These are phyloP conservation scores for Penicillium hesseltinei DNA, from an alignment of 2,329 filamentous ascomycete genomes.

Conservation along the genomic window DNA sequence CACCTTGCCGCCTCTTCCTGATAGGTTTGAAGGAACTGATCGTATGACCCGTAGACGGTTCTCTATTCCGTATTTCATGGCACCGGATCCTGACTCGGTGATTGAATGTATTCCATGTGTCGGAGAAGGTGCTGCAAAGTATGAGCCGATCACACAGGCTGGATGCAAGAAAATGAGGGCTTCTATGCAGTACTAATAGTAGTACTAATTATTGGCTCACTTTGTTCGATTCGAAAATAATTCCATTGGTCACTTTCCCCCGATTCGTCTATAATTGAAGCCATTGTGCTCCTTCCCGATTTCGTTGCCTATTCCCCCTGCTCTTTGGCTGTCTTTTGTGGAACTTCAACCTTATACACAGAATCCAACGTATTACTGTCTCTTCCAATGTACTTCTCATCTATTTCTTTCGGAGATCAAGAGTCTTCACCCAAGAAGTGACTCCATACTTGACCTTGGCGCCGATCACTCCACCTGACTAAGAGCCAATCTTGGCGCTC, in stretches of 20 bases:
- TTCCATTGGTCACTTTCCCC: not conserved
- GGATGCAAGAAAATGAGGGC: slow-evolving; percentile 33
- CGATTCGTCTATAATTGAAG: not conserved
- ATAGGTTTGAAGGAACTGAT: slow-evolving; percentile 39
- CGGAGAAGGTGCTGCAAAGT: slow-evolving; percentile 47
- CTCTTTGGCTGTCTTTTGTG: not conserved
- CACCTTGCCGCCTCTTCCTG: slow-evolving; percentile 43
- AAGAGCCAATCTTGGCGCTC: slow-evolving; percentile 23
- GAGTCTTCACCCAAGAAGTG: not conserved
- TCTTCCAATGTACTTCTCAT: not conserved
- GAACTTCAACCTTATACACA: not conserved
- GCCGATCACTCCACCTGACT: slow-evolving; percentile 24
- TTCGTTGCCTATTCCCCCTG: not conserved
- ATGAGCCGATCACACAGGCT: slow-evolving; percentile 49
- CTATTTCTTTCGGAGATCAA: not conserved
- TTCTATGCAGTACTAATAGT: slow-evolving; percentile 18
- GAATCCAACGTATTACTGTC: not conserved
- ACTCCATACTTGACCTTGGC: slow-evolving; percentile 1
- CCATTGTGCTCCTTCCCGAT: not conserved
- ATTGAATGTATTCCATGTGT: slow-evolving; percentile 55
- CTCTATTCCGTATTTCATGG: slow-evolving; percentile 61
- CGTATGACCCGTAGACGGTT: slow-evolving; percentile 53
- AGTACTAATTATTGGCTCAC: not conserved
- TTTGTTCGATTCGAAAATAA: not conserved
- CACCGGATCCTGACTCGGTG: slow-evolving; percentile 49